Base-by-base conservation (phyloP, 2,329 filamentous ascomycete species). In the Aspergillus unguis region DNA sequence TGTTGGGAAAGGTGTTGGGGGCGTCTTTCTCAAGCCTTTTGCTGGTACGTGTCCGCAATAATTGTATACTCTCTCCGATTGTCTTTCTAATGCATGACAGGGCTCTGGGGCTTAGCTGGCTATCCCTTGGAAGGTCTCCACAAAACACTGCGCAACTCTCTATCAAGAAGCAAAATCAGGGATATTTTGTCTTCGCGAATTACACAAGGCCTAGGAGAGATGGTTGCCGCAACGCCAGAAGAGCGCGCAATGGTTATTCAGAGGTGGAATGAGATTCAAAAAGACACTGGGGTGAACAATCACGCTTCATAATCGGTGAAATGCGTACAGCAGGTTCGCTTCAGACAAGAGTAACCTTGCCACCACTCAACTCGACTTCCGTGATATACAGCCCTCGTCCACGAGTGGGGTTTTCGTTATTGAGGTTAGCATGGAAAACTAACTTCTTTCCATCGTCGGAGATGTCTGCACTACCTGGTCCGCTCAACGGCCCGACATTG, bases 1-100 rank as follows among this genome's bases (percentile, higher is more conserved):
- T 0, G 77, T 95, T 41, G 90, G 87, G 1, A 94, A 90, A 65
- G 92, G 90, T 0, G 81, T 95, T 36, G 90, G 89, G 4, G 92
- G 92, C 0, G 68, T 95, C 2, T 77, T 94, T 1, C 73, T 94
- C 23, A 95, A 95, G 66, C 88, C 90, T n/a, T 82, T 85, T 52
- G 89, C 88, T 54, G 90, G 85, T 85, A 70, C 71, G 80, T 71
- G 23, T 38, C 23, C 11, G 37, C 9, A 17, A 4, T 10, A 2
- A n/a, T 11, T 28, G n/a, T 29, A 37, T 17, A 32, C 44, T 6
- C 9, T 28, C 6, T 44, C n/a, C 8, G 17, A 5, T 38, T 23
- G 23, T 52, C 35, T 54, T 42, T 1, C 38, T 23, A 31, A 36
- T 25, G 17, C 32, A n/a, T 9, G 23, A 23, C 46, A 64, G 66